phyloP scores from a whole-genome alignment of 768 basidiomycete genomes.

The Lentinula guzmanii region DNA sequence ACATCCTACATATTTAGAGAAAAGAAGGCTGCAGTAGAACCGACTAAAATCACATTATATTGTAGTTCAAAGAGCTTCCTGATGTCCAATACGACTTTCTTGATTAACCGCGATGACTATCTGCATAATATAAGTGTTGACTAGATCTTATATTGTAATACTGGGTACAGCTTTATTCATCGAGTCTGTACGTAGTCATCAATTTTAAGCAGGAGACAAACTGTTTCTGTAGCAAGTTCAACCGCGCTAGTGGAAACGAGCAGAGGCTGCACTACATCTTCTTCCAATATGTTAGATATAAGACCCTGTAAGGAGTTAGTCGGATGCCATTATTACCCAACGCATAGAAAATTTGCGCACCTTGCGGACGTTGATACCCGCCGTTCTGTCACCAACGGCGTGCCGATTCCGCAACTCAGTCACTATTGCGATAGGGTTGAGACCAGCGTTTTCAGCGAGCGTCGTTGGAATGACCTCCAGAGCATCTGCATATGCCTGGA shows the following conservation, averaged over 20 bases:
- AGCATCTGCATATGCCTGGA: slow-evolving; percentile 97
- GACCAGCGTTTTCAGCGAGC: slow-evolving; percentile 95
- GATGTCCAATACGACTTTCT: too few species aligned
- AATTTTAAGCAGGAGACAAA: slow-evolving; percentile 92
- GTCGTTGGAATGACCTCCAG: slow-evolving; percentile 97
- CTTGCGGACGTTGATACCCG: slow-evolving; percentile 98
- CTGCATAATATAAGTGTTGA: not conserved
- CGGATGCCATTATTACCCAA: not conserved
- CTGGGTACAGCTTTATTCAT: slow-evolving; percentile 22
- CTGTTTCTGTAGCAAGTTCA: slow-evolving; percentile 94
- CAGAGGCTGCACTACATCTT: slow-evolving; percentile 95
- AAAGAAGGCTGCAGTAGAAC: too few species aligned
- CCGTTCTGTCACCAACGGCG: slow-evolving; percentile 88
- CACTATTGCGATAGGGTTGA: slow-evolving; percentile 97
- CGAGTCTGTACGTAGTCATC: slow-evolving; percentile 88
- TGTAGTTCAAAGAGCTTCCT: too few species aligned
- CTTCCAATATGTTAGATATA: slow-evolving; percentile 95
- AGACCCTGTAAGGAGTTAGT: slow-evolving; percentile 53
- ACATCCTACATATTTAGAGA: too few species aligned
- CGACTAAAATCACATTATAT: too few species aligned
- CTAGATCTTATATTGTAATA: not conserved
- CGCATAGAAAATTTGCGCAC: slow-evolving; percentile 32
- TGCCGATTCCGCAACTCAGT: slow-evolving; percentile 97
- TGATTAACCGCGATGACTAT: too few species aligned
- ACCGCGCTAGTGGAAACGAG: slow-evolving; percentile 93